Conservation (phyloP, 75 land plant species). For the Picea glauca region DNA sequence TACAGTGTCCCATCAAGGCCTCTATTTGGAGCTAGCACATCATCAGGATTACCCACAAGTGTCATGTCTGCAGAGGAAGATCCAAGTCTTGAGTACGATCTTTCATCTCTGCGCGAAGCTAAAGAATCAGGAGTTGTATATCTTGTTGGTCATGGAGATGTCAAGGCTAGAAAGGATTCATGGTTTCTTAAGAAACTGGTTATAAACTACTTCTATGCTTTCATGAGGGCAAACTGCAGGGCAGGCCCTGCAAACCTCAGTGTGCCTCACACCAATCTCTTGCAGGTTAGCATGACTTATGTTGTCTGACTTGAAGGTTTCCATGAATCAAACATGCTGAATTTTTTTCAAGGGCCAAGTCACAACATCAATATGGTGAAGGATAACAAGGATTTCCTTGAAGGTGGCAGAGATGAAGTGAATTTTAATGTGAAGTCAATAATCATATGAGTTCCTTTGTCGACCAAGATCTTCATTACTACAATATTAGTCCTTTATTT, state of each 20-base stretch:
- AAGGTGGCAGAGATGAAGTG: too few relatives aligned
- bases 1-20: conserved; percentile 14
- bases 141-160: conserved; percentile 76
- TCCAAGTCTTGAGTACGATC: conserved; percentile 60
- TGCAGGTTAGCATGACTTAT: conserved; percentile 80
- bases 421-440: too few relatives aligned
- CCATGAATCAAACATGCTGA: too few relatives aligned
- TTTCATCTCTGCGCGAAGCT: conserved; percentile 62
- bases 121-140: conserved; percentile 76
- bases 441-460: too few relatives aligned
- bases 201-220: conserved; percentile 83
- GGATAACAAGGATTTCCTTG: too few relatives aligned
- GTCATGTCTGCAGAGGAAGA: conserved; percentile 42
- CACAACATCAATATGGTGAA: too few relatives aligned
- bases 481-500: too few relatives aligned
- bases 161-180: conserved; percentile 82
- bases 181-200: conserved; percentile 76
- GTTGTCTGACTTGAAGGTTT: conserved; percentile 44
- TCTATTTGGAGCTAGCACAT: conserved; percentile 5
- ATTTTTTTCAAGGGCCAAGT: too few relatives aligned
- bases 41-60: conserved; percentile 29
- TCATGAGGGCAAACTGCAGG: conserved; percentile 80
- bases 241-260: conserved; percentile 58
- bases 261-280: conserved; percentile 78
- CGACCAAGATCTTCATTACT: too few relatives aligned